phyloP scores from a whole-genome alignment of 306 rosid genomes.

The Prunus dulcis region DNA sequence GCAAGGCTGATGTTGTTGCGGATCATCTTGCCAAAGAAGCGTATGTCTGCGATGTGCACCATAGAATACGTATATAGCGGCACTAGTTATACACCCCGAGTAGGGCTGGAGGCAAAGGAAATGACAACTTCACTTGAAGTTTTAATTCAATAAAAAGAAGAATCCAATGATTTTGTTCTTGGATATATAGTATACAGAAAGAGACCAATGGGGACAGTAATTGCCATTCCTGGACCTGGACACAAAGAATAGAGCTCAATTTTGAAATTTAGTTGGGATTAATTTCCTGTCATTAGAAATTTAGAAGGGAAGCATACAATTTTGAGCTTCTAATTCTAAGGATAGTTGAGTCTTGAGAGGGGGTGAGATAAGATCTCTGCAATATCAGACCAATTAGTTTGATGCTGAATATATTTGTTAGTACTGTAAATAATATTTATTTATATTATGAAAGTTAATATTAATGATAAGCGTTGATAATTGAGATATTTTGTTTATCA shows the following conservation, averaged over 20 bases:
- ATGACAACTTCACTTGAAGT: neutral
- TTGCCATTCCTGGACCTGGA: neutral
- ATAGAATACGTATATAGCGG: neutral
- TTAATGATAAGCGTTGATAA: too few species aligned
- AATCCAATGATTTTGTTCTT: neutral
- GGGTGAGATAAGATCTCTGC: too few species aligned
- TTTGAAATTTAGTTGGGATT: neutral
- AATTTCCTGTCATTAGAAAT: neutral
- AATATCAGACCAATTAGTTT: too few species aligned
- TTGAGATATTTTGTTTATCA: too few species aligned
- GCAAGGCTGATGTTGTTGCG: neutral
- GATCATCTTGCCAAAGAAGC: conserved; percentile 1
- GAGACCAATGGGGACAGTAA: neutral
- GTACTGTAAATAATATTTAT: too few species aligned
- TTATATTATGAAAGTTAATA: too few species aligned
- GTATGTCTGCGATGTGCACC: neutral
- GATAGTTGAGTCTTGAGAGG: too few species aligned
- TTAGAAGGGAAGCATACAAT: neutral
- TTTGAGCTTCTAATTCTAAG: neutral
- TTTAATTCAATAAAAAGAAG: neutral
- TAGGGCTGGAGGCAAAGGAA: too few species aligned
- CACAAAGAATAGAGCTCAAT: neutral
- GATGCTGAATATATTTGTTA: too few species aligned
- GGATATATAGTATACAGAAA: neutral
- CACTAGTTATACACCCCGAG: neutral